phyloP scores from a whole-genome alignment of 805 yeast genomes.

The Jamesozyma piceae region DNA sequence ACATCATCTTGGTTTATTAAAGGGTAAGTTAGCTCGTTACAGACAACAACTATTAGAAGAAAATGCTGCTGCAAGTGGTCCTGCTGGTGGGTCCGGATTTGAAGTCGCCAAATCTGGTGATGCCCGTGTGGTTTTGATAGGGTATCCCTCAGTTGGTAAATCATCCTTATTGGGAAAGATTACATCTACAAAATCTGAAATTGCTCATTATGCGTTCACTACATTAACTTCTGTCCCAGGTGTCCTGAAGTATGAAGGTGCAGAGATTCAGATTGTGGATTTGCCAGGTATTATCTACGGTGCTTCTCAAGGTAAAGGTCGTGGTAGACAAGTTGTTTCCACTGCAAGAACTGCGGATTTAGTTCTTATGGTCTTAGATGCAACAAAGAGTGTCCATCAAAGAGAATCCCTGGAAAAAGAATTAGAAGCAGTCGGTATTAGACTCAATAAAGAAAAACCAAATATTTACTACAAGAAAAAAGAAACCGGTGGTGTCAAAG shows the following conservation, averaged over 20 bases:
- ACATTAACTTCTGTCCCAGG: conserved; percentile 96
- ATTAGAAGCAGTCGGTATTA: conserved; percentile 86
- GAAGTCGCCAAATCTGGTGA: conserved; percentile 95
- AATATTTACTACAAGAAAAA: conserved; percentile 67
- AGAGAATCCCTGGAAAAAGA: conserved; percentile 79
- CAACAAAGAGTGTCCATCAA: conserved; percentile 88
- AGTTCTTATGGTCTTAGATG: conserved; percentile 88
- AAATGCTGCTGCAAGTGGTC: conserved; percentile 52
- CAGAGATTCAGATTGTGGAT: conserved; percentile 95
- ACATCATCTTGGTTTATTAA: conserved; percentile 86
- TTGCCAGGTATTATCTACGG: conserved; percentile 95
- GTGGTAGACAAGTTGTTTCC: conserved; percentile 94
- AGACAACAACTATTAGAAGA: conserved; percentile 90
- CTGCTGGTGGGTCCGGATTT: conserved; percentile 74
- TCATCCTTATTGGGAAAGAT: conserved; percentile 82
- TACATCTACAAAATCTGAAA: conserved; percentile 88
- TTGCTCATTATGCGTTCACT: conserved; percentile 92
- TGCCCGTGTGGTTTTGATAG: conserved; percentile 90
- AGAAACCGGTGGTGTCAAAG: conserved; percentile 85
- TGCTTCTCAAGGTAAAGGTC: conserved; percentile 93
- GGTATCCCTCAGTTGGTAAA: conserved; percentile 97
- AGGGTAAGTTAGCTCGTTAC: conserved; percentile 89
- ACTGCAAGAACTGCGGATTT: conserved; percentile 93
- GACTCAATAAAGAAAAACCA: conserved; percentile 75
- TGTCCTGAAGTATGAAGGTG: conserved; percentile 88